Evolutionary conservation across 2,329 filamentous ascomycete species (phyloP), one percentile per base, ranked within the genome.

Genomic region (Aspergillus amoenus): DNA sequence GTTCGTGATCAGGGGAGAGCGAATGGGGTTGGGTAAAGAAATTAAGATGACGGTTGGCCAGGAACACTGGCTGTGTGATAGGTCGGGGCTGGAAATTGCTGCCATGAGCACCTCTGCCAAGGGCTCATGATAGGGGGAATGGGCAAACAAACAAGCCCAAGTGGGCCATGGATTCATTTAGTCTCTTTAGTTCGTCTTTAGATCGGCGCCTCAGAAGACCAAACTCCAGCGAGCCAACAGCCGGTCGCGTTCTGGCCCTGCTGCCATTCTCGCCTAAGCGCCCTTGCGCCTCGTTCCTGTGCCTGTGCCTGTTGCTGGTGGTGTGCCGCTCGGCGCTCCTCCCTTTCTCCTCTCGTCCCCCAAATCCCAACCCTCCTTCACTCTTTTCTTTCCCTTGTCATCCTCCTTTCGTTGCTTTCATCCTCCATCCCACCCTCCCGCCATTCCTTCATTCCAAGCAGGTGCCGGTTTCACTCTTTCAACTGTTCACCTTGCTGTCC

Each of bases 381-480:
- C 55, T 55, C 54, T 59, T 60, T 52, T 44, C 45, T 58, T 50
- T 61, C 44, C 63, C 64, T 61, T 64, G 59, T 53, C 52, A 56
- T 56, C 53, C 57, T 57, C 47, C 52, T 49, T 50, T 59, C 62
- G 52, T 60, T 30, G 27, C 27, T 30, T 61, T 57, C 57, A 61
- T 64, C 61, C 62, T 65, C 65, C 60, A 63, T 22, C 30, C 48
- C 18, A 48, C 39, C 47, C 66, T 61, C 61, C 64, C 64, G 44
- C 66, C 64, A 61, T 61, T 66, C 60, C 61, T 61, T 59, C 58
- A 59, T 63, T 61, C 62, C 58, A 65, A 73, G 77, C 76, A 76
- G 73, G 77, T 77, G 73, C 74, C 81, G 78, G 83, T 83, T 86
- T 84, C 84, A 86, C 81, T 86, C 84, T 76, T 85, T 86, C 74